Conservation (phyloP, 1,139 yeast species). For the Debaryomycetaceae sp. region DNA sequence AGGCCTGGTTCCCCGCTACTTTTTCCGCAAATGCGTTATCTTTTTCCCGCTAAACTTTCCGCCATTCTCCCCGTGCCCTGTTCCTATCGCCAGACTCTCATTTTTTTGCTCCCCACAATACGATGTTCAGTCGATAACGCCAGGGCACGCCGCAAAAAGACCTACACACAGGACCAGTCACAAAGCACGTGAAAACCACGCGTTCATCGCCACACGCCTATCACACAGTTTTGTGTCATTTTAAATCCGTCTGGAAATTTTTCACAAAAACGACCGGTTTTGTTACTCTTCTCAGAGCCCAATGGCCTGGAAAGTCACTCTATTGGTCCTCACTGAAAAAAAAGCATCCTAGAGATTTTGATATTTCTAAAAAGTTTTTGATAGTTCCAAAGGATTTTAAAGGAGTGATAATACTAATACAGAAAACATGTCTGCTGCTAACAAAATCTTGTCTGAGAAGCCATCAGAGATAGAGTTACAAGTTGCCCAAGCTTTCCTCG, state of each 20-base stretch:
- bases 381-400: conserved; percentile 3
- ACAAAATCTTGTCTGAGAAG: conserved; percentile 87
- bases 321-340: conserved; percentile 1
- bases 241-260: conserved; percentile 2
- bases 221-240: neutral
- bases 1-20: too few relatives aligned
- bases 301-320: conserved; percentile 2
- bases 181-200: neutral
- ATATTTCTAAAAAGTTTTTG: conserved; percentile 3
- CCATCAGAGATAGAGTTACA: conserved; percentile 99
- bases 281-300: neutral
- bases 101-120: too few relatives aligned
- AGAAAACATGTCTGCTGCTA: conserved; percentile 82
- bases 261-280: conserved; percentile 1
- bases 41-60: too few relatives aligned
- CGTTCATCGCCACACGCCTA: neutral
- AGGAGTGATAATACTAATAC: conserved; percentile 2
- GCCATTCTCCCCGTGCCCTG: too few relatives aligned
- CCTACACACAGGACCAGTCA: too few relatives aligned
- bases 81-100: too few relatives aligned
- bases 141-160: too few relatives aligned
- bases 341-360: neutral
- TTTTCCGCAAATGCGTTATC: too few relatives aligned
- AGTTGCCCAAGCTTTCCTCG: conserved; percentile 98
- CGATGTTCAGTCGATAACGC: too few relatives aligned